Evolutionary conservation across 164 flowering plant genomes (phyloP), one percentile per base, ranked within the genome.

Genomic region (Liriodendron chinense): DNA sequence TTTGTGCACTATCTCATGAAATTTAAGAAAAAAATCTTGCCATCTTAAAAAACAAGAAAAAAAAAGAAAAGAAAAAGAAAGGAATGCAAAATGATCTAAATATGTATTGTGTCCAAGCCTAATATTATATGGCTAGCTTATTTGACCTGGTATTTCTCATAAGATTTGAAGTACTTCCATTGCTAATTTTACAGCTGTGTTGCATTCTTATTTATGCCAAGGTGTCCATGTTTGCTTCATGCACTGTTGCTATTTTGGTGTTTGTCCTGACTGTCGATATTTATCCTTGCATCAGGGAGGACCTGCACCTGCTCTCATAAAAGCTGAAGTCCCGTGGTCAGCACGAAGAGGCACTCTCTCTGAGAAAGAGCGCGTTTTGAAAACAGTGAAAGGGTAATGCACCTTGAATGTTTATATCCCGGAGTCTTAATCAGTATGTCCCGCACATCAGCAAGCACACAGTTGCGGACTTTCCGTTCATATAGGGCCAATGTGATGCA

Each of bases 371-470:
- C 94, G 91, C 67, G 90, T 90, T 48, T 74, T 94, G 88, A 94
- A 92, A 86, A 93, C 95, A 65, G 92, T 96, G 59, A 96, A 94
- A 79, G 99, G 99, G 99, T 96, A 93, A 49, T 47, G n/a, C 59
- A 53, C 13, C 12, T 34, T 53, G 59, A 53, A 12, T 53, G 13
- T 53, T 53, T 2, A 16, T 53, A 53, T 53, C 13, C 18, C 9
- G 59, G 18, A 53, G 18, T 53, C 59, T 53, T 53, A 53, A 12
- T 53, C 59, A 53, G 13, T 12, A 53, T 53, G 43, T 53, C 59
- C 18, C 9, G 18, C 18, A 12, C 20, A 12, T 12, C 16, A 0
- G 10, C 2, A 53, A 53, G 43, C 13, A 53, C 59, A 53, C 59
- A 53, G 59, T 16, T 53, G 59, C 18, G 10, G 43, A 34, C 43